Conservation (phyloP, 371 early-diverging fungal genomes). For the Blakeslea trispora region DNA sequence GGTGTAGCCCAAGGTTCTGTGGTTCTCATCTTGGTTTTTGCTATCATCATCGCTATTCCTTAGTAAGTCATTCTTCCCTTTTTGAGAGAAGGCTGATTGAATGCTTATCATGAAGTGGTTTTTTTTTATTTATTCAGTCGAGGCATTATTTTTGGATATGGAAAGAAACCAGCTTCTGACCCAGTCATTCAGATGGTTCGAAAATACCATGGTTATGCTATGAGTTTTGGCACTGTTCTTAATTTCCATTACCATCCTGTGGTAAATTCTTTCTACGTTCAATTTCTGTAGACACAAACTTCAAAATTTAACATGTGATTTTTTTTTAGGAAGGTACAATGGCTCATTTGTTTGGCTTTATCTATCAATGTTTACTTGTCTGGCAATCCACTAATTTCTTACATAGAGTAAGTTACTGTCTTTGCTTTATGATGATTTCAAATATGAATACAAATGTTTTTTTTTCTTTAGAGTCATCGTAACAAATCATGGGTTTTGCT, state of each 20-base stretch:
- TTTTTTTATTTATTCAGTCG: constrained; percentile 26
- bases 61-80: too few relatives aligned
- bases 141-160: constrained; percentile 36
- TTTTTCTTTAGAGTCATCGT: constrained; percentile 33
- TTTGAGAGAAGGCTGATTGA: too few relatives aligned
- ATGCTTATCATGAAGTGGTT: too few relatives aligned
- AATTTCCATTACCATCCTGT: constrained; percentile 52
- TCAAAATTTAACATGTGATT: too few relatives aligned
- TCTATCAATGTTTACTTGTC: constrained; percentile 42
- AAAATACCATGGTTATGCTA: constrained; percentile 48
- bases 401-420: constrained; percentile 25
- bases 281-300: too few relatives aligned
- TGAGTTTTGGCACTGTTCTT: constrained; percentile 46
- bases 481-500: constrained; percentile 39
- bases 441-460: too few relatives aligned
- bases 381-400: constrained; percentile 50
- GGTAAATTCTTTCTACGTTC: constrained; percentile 19
- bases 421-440: too few relatives aligned
- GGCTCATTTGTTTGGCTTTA: constrained; percentile 43
- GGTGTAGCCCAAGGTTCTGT: constrained; percentile 46
- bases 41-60: constrained; percentile 44
- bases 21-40: constrained; percentile 37
- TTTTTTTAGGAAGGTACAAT: constrained; percentile 41
- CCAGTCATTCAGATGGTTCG: constrained; percentile 35
- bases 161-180: constrained; percentile 22